Conservation (phyloP, 1,284 basidiomycete genomes). For the Ganoderma multipileum region DNA sequence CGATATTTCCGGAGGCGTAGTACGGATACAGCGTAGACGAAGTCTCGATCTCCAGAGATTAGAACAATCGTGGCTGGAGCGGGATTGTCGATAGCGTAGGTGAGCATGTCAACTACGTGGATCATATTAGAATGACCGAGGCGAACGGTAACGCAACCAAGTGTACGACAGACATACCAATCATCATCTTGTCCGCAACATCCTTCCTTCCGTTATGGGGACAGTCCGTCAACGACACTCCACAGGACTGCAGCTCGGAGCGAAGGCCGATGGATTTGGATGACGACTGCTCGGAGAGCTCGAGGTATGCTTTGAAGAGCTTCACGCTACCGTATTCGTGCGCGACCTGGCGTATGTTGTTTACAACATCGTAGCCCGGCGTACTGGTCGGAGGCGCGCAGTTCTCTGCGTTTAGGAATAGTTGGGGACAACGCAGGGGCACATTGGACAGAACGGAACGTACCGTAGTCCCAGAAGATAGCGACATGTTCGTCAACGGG, state of each 20-base stretch:
- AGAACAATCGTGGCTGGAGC: constrained; percentile 58
- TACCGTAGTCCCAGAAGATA: constrained; percentile 72
- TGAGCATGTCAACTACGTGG: constrained; percentile 61
- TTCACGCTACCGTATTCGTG: constrained; percentile 39
- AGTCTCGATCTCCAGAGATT: constrained; percentile 65
- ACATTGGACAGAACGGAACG: constrained; percentile 30
- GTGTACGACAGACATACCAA: constrained; percentile 37
- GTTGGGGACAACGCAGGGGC: background rate
- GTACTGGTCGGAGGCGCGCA: constrained; percentile 52
- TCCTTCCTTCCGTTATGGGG: constrained; percentile 51
- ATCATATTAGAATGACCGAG: background rate
- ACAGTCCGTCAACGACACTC: constrained; percentile 50
- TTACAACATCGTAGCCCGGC: constrained; percentile 49
- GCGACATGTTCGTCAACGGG: constrained; percentile 44
- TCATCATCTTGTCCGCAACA: constrained; percentile 52
- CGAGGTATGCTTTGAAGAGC: constrained; percentile 58
- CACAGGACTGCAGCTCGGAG: constrained; percentile 51
- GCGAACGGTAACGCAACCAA: constrained; percentile 38
- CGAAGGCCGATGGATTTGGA: constrained; percentile 49
- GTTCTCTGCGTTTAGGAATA: constrained; percentile 50
- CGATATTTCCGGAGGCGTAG: constrained; percentile 57
- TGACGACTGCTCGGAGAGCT: constrained; percentile 43
- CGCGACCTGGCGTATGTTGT: constrained; percentile 40
- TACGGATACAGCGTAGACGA: constrained; percentile 61
- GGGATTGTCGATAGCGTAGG: constrained; percentile 62